Base-by-base conservation (phyloP, 768 basidiomycete species). In the Agrocybe pediades region DNA sequence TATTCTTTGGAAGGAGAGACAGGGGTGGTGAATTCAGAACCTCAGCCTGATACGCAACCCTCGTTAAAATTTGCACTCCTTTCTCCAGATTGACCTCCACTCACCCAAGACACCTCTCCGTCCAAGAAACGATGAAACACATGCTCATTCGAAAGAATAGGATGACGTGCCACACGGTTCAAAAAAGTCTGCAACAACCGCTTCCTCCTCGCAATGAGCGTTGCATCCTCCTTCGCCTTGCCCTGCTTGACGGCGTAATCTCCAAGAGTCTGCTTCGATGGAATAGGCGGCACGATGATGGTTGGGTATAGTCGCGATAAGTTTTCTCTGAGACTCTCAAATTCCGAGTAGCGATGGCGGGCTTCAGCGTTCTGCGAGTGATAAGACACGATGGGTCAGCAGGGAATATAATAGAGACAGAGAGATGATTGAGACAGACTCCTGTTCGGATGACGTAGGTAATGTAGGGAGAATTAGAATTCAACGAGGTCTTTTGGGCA, bases 191-290 rank as follows among this genome's bases (percentile, higher is more conserved):
- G 91, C 25, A 99, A 77, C 87, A 98, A 92, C 44, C 97, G 86
- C 70, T 94, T 96, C 56, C 97, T 81, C 58, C 92, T 79, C 2
- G 92, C 84, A 67, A 99, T 98, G 76, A 98, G 84, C 1, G 88
- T 82, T 2, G 86, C 85, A 68, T 99, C 97, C 65, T 99, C 97
- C 66, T 96, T 98, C 20, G 96, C 97, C 70, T 96, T 97, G 13
- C 83, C 87, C 65, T 95, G 95, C 71, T 98, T 98, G 56, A 95
- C 88, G 1, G 97, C 97, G 76, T 99, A 99, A 63, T 98, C 97
- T 7, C 92, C 85, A 33, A 99, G 78, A 1, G 90, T 89, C 72
- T 98, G 94, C 72, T 99, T 98, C 1, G 92, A 95, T 2, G 97
- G 97, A 48, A 99, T 97, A 40, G 97, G 97, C 2, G 97, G 96